phyloP scores from a whole-genome alignment of 2,329 filamentous ascomycete species.

The Zarea fungicola region DNA sequence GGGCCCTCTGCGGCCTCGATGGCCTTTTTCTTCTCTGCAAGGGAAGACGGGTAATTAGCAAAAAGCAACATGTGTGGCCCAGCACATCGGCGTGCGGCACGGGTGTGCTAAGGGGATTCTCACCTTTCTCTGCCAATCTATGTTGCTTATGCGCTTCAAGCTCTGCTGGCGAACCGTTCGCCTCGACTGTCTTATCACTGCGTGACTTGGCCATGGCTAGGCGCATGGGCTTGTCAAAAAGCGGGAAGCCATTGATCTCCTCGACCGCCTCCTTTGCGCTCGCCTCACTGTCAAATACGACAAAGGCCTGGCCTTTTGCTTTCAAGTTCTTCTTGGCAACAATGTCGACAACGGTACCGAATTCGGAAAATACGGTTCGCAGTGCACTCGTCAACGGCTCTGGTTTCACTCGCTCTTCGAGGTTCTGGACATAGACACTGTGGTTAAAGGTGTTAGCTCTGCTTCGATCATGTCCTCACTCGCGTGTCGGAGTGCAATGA shows the following conservation, averaged over 20 bases:
- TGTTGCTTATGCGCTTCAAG: constrained; percentile 82
- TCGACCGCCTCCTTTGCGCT: constrained; percentile 78
- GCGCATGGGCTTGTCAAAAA: constrained; percentile 88
- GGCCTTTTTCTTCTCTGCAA: constrained; percentile 68
- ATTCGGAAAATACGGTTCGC: constrained; percentile 76
- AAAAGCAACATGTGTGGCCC: background rate
- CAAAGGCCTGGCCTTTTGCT: constrained; percentile 91
- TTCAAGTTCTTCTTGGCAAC: constrained; percentile 86
- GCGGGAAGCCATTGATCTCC: constrained; percentile 84
- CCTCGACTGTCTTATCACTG: constrained; percentile 82
- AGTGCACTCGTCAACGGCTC: constrained; percentile 70
- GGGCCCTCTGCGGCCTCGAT: constrained; percentile 73
- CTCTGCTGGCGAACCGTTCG: constrained; percentile 68
- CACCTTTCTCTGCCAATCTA: constrained; percentile 85
- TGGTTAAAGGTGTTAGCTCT: constrained; percentile 28
- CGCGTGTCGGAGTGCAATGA: constrained; percentile 66
- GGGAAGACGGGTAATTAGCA: no score
- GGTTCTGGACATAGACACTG: constrained; percentile 71
- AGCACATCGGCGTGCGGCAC: background rate
- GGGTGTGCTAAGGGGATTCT: background rate
- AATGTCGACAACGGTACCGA: constrained; percentile 78
- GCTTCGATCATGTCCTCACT: constrained; percentile 15
- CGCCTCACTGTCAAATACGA: constrained; percentile 81
- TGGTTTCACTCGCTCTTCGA: constrained; percentile 87
- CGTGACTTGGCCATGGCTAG: constrained; percentile 74